Evolutionary conservation across 768 basidiomycete genomes (phyloP).

Genomic region (Heimioporus sp.): DNA sequence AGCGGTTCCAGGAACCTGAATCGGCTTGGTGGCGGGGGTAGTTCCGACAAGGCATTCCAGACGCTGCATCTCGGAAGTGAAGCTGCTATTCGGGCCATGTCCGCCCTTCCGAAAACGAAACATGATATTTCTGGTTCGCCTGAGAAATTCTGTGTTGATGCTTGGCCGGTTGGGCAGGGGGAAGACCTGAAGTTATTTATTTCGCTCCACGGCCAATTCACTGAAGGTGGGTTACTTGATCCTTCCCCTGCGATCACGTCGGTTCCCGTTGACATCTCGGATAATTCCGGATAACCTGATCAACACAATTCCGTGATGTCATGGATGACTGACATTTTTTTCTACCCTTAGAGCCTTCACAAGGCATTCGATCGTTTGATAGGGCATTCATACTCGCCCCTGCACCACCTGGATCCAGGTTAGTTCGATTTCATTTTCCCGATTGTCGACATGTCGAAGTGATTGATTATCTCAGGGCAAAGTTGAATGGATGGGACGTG

Average conservation of each 20-base stretch:
- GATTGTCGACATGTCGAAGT: not conserved
- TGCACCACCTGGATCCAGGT: conserved; percentile 81
- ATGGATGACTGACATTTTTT: conserved; percentile 17
- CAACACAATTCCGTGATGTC: conserved; percentile 10
- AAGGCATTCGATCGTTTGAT: conserved; percentile 90
- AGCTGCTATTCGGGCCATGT: conserved; percentile 56
- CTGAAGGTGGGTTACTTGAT: conserved; percentile 65
- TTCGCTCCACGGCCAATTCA: conserved; percentile 86
- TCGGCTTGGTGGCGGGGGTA: conserved; percentile 57
- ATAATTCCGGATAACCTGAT: conserved; percentile 7
- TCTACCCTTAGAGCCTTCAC: conserved; percentile 52
- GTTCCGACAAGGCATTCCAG: conserved; percentile 57
- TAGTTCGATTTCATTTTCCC: conserved; percentile 32
- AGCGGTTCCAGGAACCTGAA: conserved; percentile 76
- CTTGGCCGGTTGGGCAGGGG: conserved; percentile 72
- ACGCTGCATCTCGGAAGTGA: conserved; percentile 75
- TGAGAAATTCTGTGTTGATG: conserved; percentile 85
- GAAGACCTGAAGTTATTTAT: conserved; percentile 57
- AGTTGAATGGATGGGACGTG: conserved; percentile 84
- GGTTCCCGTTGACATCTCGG: conserved; percentile 7
- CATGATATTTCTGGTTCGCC: conserved; percentile 81
- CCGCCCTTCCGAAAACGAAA: conserved; percentile 67
- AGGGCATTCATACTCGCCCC: conserved; percentile 86
- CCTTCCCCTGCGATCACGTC: conserved; percentile 9
- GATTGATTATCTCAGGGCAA: conserved; percentile 51